Evolutionary conservation across 2,329 filamentous ascomycete species (phyloP).

Genomic region (Botrytis tulipae): DNA sequence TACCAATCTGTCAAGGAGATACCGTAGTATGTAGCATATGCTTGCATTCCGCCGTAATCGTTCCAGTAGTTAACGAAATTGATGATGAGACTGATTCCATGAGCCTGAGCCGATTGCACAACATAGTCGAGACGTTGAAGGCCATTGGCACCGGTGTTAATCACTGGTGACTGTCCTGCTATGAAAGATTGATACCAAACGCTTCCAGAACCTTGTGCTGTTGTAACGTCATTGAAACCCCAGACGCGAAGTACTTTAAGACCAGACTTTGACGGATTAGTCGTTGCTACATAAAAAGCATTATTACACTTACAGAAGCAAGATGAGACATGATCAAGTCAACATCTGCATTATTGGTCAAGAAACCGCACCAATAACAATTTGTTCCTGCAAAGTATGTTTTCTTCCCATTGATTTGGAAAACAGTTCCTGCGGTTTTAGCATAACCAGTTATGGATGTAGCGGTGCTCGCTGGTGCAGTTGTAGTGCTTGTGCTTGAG

Average conservation of each 20-base stretch:
- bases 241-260: slow-evolving; percentile 61
- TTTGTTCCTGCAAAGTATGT: slow-evolving; percentile 55
- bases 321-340: slow-evolving; percentile 52
- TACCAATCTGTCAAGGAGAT: slow-evolving; percentile 52
- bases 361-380: slow-evolving; percentile 55
- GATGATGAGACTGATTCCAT: slow-evolving; percentile 62
- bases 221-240: slow-evolving; percentile 60
- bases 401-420: slow-evolving; percentile 46
- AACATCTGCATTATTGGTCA: slow-evolving; percentile 53
- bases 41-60: slow-evolving; percentile 64
- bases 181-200: slow-evolving; percentile 47
- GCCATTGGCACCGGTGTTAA: slow-evolving; percentile 63
- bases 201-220: slow-evolving; percentile 41
- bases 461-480: slow-evolving; percentile 18
- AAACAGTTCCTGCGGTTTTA: slow-evolving; percentile 37
- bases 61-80: slow-evolving; percentile 69
- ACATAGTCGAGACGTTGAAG: slow-evolving; percentile 65
- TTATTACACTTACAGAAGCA: slow-evolving; percentile 31
- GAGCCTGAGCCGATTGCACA: slow-evolving; percentile 56
- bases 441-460: slow-evolving; percentile 28
- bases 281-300: neutral
- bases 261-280: slow-evolving; percentile 41
- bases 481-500: slow-evolving; percentile 17
- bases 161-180: slow-evolving; percentile 49
- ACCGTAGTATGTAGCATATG: slow-evolving; percentile 56